Percentiles rank a stretch among this genome's conserved stretches.
phyloP scores from a whole-genome alignment of 148 eudicot genomes.

The Camellia granthamiana region DNA sequence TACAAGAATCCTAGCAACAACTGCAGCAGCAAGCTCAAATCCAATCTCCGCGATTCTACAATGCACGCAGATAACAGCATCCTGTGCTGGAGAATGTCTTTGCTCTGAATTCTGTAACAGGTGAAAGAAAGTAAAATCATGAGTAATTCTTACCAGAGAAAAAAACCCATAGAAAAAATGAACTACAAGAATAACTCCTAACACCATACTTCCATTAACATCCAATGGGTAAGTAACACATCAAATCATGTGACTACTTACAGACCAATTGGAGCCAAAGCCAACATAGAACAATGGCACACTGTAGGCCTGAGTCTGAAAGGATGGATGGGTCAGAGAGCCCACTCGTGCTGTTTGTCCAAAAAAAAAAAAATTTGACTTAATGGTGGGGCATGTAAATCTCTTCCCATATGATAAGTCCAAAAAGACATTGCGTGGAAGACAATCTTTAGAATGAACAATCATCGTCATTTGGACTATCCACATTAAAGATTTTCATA shows the following conservation, averaged over 20 bases:
- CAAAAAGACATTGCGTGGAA: not conserved
- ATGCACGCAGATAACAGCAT: slow-evolving; percentile 54
- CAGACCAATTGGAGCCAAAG: not conserved
- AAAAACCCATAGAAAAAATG: not conserved
- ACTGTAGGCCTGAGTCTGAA: not conserved
- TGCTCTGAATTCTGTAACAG: slow-evolving; percentile 35
- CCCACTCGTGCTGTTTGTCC: no score
- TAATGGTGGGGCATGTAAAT: not conserved
- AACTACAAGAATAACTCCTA: not conserved
- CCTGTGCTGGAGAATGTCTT: slow-evolving; percentile 56
- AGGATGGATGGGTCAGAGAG: not conserved
- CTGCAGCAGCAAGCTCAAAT: slow-evolving; percentile 52
- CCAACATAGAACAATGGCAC: not conserved
- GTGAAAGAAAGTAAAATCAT: slow-evolving; percentile 9
- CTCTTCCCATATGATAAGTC: not conserved
- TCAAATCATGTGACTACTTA: not conserved
- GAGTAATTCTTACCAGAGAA: not conserved
- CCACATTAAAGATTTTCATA: not conserved
- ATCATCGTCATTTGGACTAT: not conserved
- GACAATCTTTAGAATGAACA: not conserved
- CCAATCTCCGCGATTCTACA: slow-evolving; percentile 47
- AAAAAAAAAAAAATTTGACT: no score
- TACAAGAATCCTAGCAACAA: slow-evolving; percentile 52
- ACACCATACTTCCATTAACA: not conserved
- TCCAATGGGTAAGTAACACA: not conserved